Evolutionary conservation across 495 filamentous ascomycete species (phyloP).

Genomic region (Penicillium fimorum): DNA sequence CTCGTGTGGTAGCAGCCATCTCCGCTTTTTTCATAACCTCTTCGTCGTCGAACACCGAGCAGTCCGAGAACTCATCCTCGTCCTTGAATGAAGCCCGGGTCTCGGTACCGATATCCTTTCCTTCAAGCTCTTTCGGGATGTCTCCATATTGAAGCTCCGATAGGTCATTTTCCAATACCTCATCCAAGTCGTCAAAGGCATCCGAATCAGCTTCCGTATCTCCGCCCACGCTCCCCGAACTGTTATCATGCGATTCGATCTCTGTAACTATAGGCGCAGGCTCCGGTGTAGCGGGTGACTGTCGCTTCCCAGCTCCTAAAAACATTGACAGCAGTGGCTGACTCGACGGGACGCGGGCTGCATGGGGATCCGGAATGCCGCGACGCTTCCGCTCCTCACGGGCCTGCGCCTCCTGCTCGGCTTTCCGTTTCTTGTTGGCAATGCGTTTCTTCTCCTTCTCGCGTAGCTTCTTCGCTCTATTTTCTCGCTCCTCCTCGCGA

Average conservation of each 20-base stretch:
- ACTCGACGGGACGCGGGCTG: conserved; percentile 42
- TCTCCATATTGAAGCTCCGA: conserved; percentile 10
- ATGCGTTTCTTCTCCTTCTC: conserved; percentile 43
- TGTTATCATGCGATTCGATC: conserved; percentile 10
- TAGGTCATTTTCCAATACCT: conserved; percentile 17
- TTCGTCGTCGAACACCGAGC: conserved; percentile 40
- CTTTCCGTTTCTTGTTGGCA: conserved; percentile 45
- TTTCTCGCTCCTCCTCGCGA: conserved; percentile 43
- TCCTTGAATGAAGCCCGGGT: conserved; percentile 13
- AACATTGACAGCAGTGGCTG: conserved; percentile 49
- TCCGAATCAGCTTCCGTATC: conserved; percentile 28
- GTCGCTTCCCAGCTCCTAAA: conserved; percentile 23
- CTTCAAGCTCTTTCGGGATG: background rate
- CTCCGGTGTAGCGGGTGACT: background rate
- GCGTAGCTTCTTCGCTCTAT: conserved; percentile 39
- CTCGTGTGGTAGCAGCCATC: conserved; percentile 12
- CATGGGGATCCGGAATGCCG: conserved; percentile 46
- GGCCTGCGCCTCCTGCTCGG: conserved; percentile 41
- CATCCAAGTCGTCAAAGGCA: conserved; percentile 21
- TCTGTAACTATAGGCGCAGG: conserved; percentile 8
- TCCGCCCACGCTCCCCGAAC: conserved; percentile 13
- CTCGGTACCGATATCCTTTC: background rate
- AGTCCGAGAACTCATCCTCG: conserved; percentile 44
- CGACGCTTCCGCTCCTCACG: conserved; percentile 43
- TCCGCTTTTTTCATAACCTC: conserved; percentile 33